phyloP scores from a whole-genome alignment of 2,329 filamentous ascomycete species.

The Beauveria bassiana region DNA sequence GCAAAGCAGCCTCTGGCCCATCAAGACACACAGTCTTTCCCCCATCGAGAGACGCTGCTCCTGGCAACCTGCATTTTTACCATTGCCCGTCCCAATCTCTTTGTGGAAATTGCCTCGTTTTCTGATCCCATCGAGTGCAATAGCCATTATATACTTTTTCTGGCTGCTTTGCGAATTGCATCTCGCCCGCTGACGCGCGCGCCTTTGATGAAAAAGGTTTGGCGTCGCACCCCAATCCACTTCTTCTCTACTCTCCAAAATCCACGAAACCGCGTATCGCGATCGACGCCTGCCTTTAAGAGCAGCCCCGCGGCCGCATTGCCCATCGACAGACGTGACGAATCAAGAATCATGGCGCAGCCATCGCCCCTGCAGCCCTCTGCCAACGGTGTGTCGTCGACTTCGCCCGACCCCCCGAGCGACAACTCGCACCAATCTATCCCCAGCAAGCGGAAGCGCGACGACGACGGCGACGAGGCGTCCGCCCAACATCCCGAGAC shows the following conservation, averaged over 20 bases:
- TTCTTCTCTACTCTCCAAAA: slow-evolving; percentile 17
- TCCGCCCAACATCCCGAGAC: slow-evolving; percentile 20
- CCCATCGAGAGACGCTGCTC: slow-evolving; percentile 17
- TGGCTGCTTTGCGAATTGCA: slow-evolving; percentile 8
- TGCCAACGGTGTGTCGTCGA: slow-evolving; percentile 32
- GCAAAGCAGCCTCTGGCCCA: slow-evolving; percentile 18
- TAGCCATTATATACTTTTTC: background rate
- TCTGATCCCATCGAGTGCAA: slow-evolving; percentile 20
- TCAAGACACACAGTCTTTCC: slow-evolving; percentile 32
- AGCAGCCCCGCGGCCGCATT: background rate
- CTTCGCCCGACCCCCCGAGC: slow-evolving; percentile 22
- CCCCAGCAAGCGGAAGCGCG: slow-evolving; percentile 52
- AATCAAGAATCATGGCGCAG: slow-evolving; percentile 31
- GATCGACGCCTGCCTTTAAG: slow-evolving; percentile 15
- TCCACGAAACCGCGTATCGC: slow-evolving; percentile 30
- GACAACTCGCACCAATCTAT: slow-evolving; percentile 25
- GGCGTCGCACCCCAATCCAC: slow-evolving; percentile 30
- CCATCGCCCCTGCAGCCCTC: slow-evolving; percentile 22
- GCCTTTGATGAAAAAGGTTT: slow-evolving; percentile 29
- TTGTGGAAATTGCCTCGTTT: slow-evolving; percentile 17
- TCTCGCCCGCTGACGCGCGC: slow-evolving; percentile 14
- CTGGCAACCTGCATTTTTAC: slow-evolving; percentile 5
- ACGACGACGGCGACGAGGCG: slow-evolving; percentile 33
- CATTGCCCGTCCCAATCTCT: slow-evolving; percentile 11
- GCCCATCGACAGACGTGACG: slow-evolving; percentile 16